Evolutionary conservation across 345 rosid genomes (phyloP), one percentile per base, ranked within the genome.

Genomic region (Aurinia saxatilis): DNA sequence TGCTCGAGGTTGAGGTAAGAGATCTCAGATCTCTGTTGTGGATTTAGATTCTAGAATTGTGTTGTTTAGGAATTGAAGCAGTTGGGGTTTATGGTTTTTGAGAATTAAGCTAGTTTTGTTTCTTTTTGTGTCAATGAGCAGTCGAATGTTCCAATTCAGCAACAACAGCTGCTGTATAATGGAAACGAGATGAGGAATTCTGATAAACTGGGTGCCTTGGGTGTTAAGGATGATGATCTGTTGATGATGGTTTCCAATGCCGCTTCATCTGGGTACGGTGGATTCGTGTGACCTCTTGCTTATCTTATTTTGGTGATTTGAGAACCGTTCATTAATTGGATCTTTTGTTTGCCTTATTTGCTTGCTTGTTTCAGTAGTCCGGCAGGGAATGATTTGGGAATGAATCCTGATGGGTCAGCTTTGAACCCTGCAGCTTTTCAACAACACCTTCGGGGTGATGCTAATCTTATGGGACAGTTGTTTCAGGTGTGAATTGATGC

Each of bases 1-100:
- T 93, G 80, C 90, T 90, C 29, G 99, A 93, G 58, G 97, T 93
- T 56, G 99, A 90, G 97, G 99, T 93, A 65, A 72, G 73, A 38
- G 36, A 65, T 72, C 61, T 44, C 67, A 51, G 71, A 65, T 72
- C 75, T 58, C 67, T 45, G 15, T 47, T 6, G 4, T 59, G 5
- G 9, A 60, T 49, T 64, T 39, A 6, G 16, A 21, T 46, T 44
- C 45, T 15, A n/a, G 42, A 46, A 45, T 53, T 53, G 3, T 33
- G 31, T 68, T 11, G 12, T 14, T 60, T 54, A 1, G 7, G 48
- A 19, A 17, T 37, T 16, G 53, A 42, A 50, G 37, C 36, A 50
- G 57, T 39, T 62, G 42, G 17, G 62, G 53, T 57, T 73, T 60
- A 21, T 46, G 41, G 60, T 39, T 60, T 68, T 70, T 62, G 48